Conservation (phyloP, 495 filamentous ascomycete genomes). For the Neurospora sp. region DNA sequence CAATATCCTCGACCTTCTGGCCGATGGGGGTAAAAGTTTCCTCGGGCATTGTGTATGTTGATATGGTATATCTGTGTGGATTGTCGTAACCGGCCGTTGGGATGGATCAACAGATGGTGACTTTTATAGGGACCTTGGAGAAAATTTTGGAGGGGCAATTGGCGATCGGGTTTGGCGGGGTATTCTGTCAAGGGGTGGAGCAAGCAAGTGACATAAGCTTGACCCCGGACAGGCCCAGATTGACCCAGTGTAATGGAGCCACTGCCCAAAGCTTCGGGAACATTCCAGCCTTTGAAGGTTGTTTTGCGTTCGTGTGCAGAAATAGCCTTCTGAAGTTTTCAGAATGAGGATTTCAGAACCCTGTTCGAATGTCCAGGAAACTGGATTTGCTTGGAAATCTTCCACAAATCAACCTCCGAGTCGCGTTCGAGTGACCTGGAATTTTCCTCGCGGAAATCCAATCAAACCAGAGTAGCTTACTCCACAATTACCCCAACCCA, state of each 20-base stretch:
- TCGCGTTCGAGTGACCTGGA: too few species aligned
- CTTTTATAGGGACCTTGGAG: conserved; percentile 4
- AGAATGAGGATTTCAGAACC: too few species aligned
- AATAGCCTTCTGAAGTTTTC: too few species aligned
- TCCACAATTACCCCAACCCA: too few species aligned
- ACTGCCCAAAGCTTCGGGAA: conserved; percentile 17
- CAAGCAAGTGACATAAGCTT: neutral
- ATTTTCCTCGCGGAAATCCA: too few species aligned
- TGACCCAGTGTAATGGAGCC: neutral
- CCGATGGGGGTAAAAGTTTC: conserved; percentile 44
- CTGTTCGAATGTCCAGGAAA: too few species aligned
- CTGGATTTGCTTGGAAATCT: too few species aligned
- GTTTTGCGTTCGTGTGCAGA: neutral
- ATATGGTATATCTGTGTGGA: neutral
- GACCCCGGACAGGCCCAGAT: neutral
- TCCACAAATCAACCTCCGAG: too few species aligned
- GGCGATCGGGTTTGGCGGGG: conserved; percentile 18
- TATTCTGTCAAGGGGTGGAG: conserved; percentile 11
- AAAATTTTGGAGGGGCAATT: conserved; percentile 30
- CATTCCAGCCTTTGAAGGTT: conserved; percentile 5
- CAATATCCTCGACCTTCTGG: conserved; percentile 41
- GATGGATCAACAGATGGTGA: neutral
- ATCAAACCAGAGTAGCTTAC: too few species aligned
- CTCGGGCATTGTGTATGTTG: conserved; percentile 24
- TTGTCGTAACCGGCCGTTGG: neutral